Evolutionary conservation across 192 early-diverging fungal species (phyloP), one percentile per base, ranked within the genome.

Genomic region (Podila minutissima): DNA sequence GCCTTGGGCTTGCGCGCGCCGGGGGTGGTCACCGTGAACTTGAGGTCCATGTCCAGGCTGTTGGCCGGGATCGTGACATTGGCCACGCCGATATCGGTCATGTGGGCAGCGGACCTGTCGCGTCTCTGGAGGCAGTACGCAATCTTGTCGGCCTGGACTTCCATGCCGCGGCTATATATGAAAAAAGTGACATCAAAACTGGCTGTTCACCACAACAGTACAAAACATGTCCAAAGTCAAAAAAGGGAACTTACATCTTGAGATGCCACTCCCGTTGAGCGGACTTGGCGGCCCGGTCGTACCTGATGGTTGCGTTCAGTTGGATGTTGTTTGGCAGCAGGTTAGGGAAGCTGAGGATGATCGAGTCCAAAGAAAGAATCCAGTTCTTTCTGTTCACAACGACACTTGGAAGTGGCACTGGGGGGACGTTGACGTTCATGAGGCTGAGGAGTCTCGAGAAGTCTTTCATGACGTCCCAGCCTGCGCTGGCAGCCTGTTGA

Each of bases 391-490:
- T 49, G 19, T 58, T 67, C 69, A 69, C 71, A 20, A 55, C 61
- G n/a, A 79, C 62, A 15, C 69, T 59, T 8, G 75, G 75, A 33
- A 79, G 53, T 4, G 70, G 75, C 32, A 79, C 31, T 19, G 70
- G 59, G 0, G 50, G 60, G n/a, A 63, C 59, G 41, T 68, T 31
- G 5, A 20, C n/a, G 22, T 49, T 64, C 6, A 41, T 22, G 26
- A 53, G n/a, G 9, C n/a, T 48, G 0, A 79, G 29, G 17, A 79
- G 51, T 6, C 50, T 41, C 31, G 71, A 63, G 50, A 79, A 67
- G 59, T 68, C 75, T 2, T 48, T 55, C 75, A 72, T 79, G 31
- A 72, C 59, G 33, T 79, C 65, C 75, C 75, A 79, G 22, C 46
- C n/a, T 9, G 33, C 53, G 20, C 38, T 15, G 33, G 37, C 58